Percentiles rank a stretch among this genome's conserved stretches.
Conservation (phyloP, 2,329 filamentous ascomycete species). For the Phialemonium atrogriseum region DNA sequence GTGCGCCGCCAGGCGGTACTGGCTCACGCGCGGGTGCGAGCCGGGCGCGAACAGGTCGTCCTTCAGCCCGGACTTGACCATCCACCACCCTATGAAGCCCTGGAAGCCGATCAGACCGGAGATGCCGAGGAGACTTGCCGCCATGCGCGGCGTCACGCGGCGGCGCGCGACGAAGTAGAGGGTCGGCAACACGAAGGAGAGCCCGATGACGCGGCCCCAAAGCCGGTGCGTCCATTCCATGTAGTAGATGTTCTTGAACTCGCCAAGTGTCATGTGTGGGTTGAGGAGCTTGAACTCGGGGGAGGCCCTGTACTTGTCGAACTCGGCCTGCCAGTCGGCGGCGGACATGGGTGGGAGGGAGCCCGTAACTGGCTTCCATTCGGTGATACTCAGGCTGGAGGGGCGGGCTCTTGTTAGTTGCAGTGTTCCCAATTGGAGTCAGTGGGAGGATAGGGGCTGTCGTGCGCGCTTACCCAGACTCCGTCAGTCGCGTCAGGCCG, state of each 20-base stretch:
- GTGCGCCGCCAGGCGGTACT: slow-evolving; percentile 88
- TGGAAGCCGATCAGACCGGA: slow-evolving; percentile 88
- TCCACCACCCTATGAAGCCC: slow-evolving; percentile 97
- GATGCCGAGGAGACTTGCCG: slow-evolving; percentile 70
- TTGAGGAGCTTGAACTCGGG: slow-evolving; percentile 92
- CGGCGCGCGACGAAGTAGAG: slow-evolving; percentile 79
- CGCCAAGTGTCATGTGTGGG: slow-evolving; percentile 80
- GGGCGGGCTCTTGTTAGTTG: slow-evolving; percentile 2
- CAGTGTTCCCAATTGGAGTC: slow-evolving; percentile 11
- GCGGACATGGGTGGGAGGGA: slow-evolving; percentile 73
- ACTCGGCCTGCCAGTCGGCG: slow-evolving; percentile 86
- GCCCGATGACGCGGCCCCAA: slow-evolving; percentile 86
- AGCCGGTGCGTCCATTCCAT: slow-evolving; percentile 98
- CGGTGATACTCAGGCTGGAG: slow-evolving; percentile 86
- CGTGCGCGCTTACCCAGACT: slow-evolving; percentile 66
- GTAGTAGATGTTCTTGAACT: slow-evolving; percentile 98
- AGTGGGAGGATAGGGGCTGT: slow-evolving; percentile 1
- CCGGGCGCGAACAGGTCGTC: slow-evolving; percentile 92
- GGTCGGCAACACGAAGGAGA: slow-evolving; percentile 83
- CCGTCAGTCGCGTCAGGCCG: slow-evolving; percentile 84
- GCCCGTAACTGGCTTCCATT: slow-evolving; percentile 96
- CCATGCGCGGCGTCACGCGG: slow-evolving; percentile 71
- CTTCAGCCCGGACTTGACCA: slow-evolving; percentile 94
- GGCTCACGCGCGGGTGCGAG: slow-evolving; percentile 83
- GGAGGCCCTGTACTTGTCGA: slow-evolving; percentile 82